Evolutionary conservation across 441 rosid species (phyloP).

Genomic region (Brassica hybrid): DNA sequence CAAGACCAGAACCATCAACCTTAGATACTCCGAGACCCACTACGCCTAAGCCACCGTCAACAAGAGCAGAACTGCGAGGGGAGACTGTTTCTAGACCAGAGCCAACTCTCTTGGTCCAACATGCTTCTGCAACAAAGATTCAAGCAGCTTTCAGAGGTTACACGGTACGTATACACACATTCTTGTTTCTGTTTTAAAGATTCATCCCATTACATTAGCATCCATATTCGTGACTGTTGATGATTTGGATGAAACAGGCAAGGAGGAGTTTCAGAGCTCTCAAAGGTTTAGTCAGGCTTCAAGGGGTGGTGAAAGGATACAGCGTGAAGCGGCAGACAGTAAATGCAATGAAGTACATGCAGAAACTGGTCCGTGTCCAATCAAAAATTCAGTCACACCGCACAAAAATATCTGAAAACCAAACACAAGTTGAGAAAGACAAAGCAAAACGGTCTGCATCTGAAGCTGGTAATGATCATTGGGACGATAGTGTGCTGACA

Average conservation of each 20-base stretch:
- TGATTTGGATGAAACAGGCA: slow-evolving; percentile 56
- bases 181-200: slow-evolving; percentile 22
- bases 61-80: slow-evolving; percentile 51
- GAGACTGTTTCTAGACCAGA: slow-evolving; percentile 62
- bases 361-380: slow-evolving; percentile 86
- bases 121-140: slow-evolving; percentile 87
- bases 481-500: slow-evolving; percentile 91
- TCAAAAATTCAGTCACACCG: slow-evolving; percentile 92
- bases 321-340: slow-evolving; percentile 84
- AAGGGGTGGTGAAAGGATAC: slow-evolving; percentile 86
- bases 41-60: slow-evolving; percentile 53
- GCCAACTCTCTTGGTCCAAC: slow-evolving; percentile 69
- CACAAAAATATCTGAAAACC: slow-evolving; percentile 82
- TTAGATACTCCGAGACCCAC: slow-evolving; percentile 41
- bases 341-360: slow-evolving; percentile 92
- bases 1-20: slow-evolving; percentile 41
- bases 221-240: slow-evolving; percentile 11
- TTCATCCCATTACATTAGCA: not conserved
- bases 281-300: slow-evolving; percentile 95
- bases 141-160: slow-evolving; percentile 90
- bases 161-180: slow-evolving; percentile 53
- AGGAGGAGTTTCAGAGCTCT: slow-evolving; percentile 90
- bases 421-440: slow-evolving; percentile 65
- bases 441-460: slow-evolving; percentile 36
- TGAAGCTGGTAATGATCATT: slow-evolving; percentile 58